These are phyloP conservation scores for Phaeomoniella chlamydospora DNA, from an alignment of 2,329 filamentous ascomycete species.

Conservation along the genomic window DNA sequence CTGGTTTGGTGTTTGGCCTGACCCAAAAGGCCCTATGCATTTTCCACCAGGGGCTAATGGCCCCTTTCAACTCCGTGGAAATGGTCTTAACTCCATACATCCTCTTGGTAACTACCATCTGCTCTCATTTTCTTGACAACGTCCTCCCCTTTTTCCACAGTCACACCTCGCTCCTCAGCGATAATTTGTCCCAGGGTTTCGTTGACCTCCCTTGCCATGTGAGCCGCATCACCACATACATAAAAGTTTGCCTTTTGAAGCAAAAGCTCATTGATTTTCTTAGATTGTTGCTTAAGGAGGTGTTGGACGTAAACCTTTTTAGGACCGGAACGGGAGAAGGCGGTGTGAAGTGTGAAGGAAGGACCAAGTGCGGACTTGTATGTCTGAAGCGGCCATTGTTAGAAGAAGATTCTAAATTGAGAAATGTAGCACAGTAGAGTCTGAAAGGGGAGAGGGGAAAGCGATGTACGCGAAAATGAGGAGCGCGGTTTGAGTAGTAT, in stretches of 20 bases:
- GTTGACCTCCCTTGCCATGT: conserved; percentile 94
- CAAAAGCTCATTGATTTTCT: conserved; percentile 77
- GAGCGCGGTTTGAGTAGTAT: too few relatives aligned
- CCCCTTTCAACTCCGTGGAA: background rate
- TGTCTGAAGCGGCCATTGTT: conserved; percentile 54
- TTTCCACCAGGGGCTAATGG: too few relatives aligned
- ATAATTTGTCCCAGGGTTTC: conserved; percentile 76
- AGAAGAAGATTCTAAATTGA: too few relatives aligned
- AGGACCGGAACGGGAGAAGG: conserved; percentile 73
- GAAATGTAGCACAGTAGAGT: too few relatives aligned
- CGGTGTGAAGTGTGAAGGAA: conserved; percentile 78
- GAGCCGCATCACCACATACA: conserved; percentile 92
- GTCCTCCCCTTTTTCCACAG: conserved; percentile 82
- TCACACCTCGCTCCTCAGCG: conserved; percentile 64
- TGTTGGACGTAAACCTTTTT: conserved; percentile 98
- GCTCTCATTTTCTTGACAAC: conserved; percentile 94
- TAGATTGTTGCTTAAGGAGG: conserved; percentile 65
- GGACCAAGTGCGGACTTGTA: conserved; percentile 74
- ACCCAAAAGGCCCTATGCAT: too few relatives aligned
- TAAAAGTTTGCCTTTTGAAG: conserved; percentile 84
- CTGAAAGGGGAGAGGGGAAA: too few relatives aligned
- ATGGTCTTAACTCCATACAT: conserved; percentile 45
- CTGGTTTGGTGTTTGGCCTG: too few relatives aligned
- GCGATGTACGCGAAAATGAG: too few relatives aligned
- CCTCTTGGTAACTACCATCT: conserved; percentile 88